Percentiles rank a stretch among this genome's conserved stretches.
Conservation (phyloP, 139 green algal genomes). For the Yamagishiella unicocca region DNA sequence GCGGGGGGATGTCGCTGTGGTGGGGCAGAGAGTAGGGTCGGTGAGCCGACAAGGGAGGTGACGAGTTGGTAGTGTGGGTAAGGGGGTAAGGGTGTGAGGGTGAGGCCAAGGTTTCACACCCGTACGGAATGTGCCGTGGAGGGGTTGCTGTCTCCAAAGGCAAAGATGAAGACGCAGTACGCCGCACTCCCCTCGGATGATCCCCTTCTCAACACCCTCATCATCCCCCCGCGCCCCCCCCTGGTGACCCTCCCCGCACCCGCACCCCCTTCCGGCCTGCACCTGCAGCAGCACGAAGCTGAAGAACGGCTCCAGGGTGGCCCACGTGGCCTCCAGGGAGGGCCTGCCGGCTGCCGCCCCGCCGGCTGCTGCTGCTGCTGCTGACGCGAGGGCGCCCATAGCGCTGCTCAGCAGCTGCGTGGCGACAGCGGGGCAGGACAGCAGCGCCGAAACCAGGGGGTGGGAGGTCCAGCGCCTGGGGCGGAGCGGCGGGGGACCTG, state of each 20-base stretch:
- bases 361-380: background rate
- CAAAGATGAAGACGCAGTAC: background rate
- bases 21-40: too few species aligned
- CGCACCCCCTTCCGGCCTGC: background rate
- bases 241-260: background rate
- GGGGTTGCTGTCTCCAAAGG: background rate
- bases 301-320: constrained; percentile 39
- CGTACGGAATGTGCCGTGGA: too few species aligned
- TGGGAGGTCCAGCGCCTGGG: constrained; percentile 24
- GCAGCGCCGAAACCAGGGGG: constrained; percentile 26
- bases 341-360: background rate
- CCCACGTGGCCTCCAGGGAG: constrained; percentile 16
- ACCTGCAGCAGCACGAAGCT: constrained; percentile 50
- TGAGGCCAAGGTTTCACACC: too few species aligned
- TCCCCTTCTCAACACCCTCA: background rate
- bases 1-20: too few species aligned
- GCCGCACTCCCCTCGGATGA: too few species aligned
- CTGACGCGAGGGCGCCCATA: background rate
- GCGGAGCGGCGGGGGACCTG: background rate
- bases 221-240: background rate
- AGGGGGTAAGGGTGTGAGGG: too few species aligned
- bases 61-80: too few species aligned
- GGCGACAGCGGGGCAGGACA: constrained; percentile 17
- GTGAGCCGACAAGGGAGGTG: too few species aligned
- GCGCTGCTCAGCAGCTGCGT: constrained; percentile 34